Base-by-base conservation (phyloP, 345 rosid species). In the Salix viminalis region DNA sequence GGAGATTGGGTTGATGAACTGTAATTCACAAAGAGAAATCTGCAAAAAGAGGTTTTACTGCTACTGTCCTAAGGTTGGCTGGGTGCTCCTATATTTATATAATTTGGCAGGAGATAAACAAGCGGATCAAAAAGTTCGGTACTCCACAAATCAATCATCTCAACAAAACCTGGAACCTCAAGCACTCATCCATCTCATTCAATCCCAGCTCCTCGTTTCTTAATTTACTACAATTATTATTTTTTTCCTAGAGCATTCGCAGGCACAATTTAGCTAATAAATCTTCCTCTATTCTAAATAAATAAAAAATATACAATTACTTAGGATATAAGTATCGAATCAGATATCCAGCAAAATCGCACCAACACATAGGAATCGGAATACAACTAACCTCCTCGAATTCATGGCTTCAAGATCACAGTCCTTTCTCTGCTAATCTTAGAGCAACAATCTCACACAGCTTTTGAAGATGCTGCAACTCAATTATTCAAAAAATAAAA, bases 351-450 rank as follows among this genome's bases (percentile, higher is more conserved):
- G 21, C 54, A 48, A 48, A 56, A 56, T 56, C 13, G 62, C 62
- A 54, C 2, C 60, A 54, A 4, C n/a, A 28, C 24, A 26, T 39
- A 12, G 10, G 7, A 26, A 79, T 58, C 14, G 74, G 79, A 74
- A 54, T 2, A 8, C 4, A 56, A 56, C 88, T 77, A 30, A 90
- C 94, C 79, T 76, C 48, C 79, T 15, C 36, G 79, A 50, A 86
- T 87, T 90, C 92, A 90, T 89, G 77, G 82, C 81, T 78, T 71
- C 23, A 28, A 69, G 69, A 77, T 79, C 77, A 44, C 73, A 69
- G 28, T 62, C 62, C 56, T 69, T 6, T 30, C 26, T 71, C 73
- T 54, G 56, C 65, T 30, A 30, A 79, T 80, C 28, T 7, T 50
- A 21, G n/a, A 56, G 62, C 62, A 56, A 56, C 14, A 56, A 56